Percentiles rank a stretch among this genome's conserved stretches.
Evolutionary conservation across 495 filamentous ascomycete genomes (phyloP).

Genomic region (Penicillium turbatum): DNA sequence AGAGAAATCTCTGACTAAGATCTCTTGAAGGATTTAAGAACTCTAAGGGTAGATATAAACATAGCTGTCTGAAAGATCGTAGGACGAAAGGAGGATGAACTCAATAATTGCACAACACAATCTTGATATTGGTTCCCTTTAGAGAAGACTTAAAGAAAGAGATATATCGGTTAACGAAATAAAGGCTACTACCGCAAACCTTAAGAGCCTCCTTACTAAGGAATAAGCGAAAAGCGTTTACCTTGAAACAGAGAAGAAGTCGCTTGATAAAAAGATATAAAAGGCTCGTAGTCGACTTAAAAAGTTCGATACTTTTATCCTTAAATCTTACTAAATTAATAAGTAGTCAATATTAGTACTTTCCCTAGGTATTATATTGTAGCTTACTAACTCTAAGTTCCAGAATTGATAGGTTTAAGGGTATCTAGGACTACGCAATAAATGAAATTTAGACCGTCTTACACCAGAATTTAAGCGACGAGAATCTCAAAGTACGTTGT

Average conservation of each 20-base stretch:
- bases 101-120: neutral
- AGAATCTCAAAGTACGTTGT: conserved; percentile 3
- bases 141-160: conserved; percentile 3
- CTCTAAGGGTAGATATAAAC: too few relatives aligned
- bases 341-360: conserved; percentile 1
- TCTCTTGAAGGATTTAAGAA: too few relatives aligned
- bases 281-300: conserved; percentile 15
- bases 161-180: neutral
- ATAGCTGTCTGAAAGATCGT: too few relatives aligned
- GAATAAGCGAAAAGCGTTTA: neutral
- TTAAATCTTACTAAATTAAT: neutral
- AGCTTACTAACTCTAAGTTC: too few relatives aligned
- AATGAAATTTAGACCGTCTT: neutral
- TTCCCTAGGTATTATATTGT: too few relatives aligned
- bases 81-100: too few relatives aligned
- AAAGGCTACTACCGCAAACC: neutral
- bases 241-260: conserved; percentile 22
- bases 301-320: conserved; percentile 1
- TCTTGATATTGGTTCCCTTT: neutral
- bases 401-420: neutral
- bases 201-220: neutral
- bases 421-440: neutral
- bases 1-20: too few relatives aligned
- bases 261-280: conserved; percentile 41
- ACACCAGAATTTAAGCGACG: neutral